Conservation (phyloP, 2,329 filamentous ascomycete genomes). For the Lojkania enalia region DNA sequence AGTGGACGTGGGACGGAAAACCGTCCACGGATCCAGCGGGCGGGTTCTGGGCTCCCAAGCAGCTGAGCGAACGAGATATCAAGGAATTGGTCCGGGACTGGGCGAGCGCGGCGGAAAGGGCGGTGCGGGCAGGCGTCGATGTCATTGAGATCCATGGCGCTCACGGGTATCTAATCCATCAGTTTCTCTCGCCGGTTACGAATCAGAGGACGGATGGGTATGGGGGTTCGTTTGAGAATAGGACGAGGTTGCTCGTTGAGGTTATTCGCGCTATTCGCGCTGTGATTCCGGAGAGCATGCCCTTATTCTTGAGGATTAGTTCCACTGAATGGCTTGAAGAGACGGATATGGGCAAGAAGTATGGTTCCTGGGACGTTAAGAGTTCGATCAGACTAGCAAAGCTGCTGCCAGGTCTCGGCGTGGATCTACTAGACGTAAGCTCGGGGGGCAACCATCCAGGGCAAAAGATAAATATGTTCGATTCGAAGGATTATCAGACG, state of each 20-base stretch:
- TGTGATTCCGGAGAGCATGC: constrained; percentile 39
- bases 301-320: constrained; percentile 42
- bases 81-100: constrained; percentile 45
- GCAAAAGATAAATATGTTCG: constrained; percentile 49
- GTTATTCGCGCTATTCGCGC: constrained; percentile 43
- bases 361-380: constrained; percentile 47
- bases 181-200: constrained; percentile 46
- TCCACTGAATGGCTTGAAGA: constrained; percentile 45
- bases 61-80: constrained; percentile 46
- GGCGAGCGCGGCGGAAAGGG: constrained; percentile 41
- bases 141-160: constrained; percentile 50
- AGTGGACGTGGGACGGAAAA: constrained; percentile 46
- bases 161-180: constrained; percentile 49
- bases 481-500: constrained; percentile 52
- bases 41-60: constrained; percentile 44
- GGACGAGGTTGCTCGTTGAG: constrained; percentile 46
- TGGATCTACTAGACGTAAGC: constrained; percentile 53
- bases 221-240: constrained; percentile 47
- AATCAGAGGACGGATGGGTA: constrained; percentile 50
- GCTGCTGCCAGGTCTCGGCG: constrained; percentile 45
- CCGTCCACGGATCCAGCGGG: constrained; percentile 31
- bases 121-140: constrained; percentile 42
- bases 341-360: constrained; percentile 31
- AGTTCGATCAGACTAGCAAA: constrained; percentile 47
- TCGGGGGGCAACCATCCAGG: constrained; percentile 50